Base-by-base conservation (phyloP, 2,329 filamentous ascomycete species). In the Chaetomiaceae sp. region DNA sequence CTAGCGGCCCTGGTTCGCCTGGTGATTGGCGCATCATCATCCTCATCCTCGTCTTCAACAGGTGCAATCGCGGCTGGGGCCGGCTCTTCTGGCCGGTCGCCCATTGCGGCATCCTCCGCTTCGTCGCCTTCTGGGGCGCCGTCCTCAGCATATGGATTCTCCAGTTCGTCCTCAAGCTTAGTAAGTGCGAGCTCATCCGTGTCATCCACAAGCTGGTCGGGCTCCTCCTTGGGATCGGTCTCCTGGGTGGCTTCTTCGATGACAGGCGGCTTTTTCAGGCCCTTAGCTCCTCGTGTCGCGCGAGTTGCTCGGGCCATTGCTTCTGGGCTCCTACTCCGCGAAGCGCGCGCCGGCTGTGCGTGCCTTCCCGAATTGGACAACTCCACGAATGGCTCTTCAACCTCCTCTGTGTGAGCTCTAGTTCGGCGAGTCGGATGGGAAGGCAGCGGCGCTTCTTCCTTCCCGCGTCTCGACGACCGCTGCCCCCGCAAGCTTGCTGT, bases 321-420 rank as follows among this genome's bases (percentile, higher is more conserved):
- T 52, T 83, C 79, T 0, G 79, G 79, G 50, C 76, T 81, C 55
- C 67, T 71, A 54, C 76, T 81, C 45, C 68, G 68, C 22, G 76
- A 76, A 34, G 73, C 72, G 15, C 74, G 68, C 24, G 72, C 65
- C 2, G 68, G 60, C 33, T 69, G 68, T 17, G 71, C 73, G 52
- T 83, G 79, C 47, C 69, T 73, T n/a, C 79, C 80, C 7, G 79
- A 83, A 55, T 70, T 76, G 6, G 79, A 76, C 12, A 83, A 65
- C 56, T 82, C 77, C 4, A 81, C 61, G 6, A 81, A 70, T 4
- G 73, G 68, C 35, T 79, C 75, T 24, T 75, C 73, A 0, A 68
- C 67, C 38, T 80, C 76, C 36, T 74, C 76, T 3, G 76, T 78
- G 45, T 65, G 71, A 14, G 74, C 75, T 26, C 78, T 67, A 10